Evolutionary conservation across 371 early-diverging fungal genomes (phyloP), one percentile per base, ranked within the genome.

Genomic region (Saksenaea vasiformis): DNA sequence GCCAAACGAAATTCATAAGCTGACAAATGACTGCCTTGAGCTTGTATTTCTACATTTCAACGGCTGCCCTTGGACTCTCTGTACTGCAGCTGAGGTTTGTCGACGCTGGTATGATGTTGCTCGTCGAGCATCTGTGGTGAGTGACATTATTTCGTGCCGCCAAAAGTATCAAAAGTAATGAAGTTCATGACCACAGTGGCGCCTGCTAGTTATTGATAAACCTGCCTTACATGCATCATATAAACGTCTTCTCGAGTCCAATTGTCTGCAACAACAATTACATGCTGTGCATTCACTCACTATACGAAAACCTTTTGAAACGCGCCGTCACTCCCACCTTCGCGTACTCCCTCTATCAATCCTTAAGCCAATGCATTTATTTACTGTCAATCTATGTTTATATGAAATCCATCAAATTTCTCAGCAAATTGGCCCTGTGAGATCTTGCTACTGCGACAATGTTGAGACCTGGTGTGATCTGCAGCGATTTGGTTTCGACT

Each of bases 111-210:
- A 44, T 19, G 47, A n/a, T 7, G 26, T 63, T 15, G 57, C 44
- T 3, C 64, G 56, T 17, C 64, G 57, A 36, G 47, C 56, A 9
- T 35, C 38, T 27, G 17, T 63, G 64, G 64, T 63, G 57, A 63
- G 64, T 53, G 8, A 17, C 51, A 41, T 35, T 60, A n/a, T 24
- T 58, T 36, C 22, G 19, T 10, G 14, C 36, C 19, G 24, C 14
- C 27, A 26, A n/a, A n/a, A 58, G 28, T 24, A 19, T 15, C 11
- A 11, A 36, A 11, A 14, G 47, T 10, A 9, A 47, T 34, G 34
- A 35, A 17, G 28, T 17, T 31, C 9, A 35, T n/a, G 15, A 37
- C 28, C 34, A 56, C 19, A 63, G 64, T 63, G 64, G 64, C 27
- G 64, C 26, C 26, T 26, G 24, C 44, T 63, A 22, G 37, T 56